Evolutionary conservation across 345 rosid genomes (phyloP), one percentile per base, ranked within the genome.

Genomic region (Limnanthes douglasii): DNA sequence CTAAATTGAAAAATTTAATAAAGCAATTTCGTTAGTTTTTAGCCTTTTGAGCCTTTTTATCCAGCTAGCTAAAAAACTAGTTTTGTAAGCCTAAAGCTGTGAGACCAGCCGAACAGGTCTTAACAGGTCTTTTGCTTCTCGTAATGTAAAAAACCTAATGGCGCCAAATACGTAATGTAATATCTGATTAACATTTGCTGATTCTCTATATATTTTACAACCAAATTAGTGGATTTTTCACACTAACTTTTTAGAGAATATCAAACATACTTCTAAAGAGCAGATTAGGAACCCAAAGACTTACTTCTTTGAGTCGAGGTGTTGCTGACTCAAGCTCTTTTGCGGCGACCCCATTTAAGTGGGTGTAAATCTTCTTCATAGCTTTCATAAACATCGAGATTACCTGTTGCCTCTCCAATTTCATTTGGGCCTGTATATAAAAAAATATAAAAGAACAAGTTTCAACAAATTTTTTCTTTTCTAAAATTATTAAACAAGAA

Each of bases 341-440:
- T 2, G 86, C 59, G 39, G 83, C 82, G 44, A 75, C 40, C 29
- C 66, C 60, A 15, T 68, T 38, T 28, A 92, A 41, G 46, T 78
- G 70, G 47, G 75, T 75, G 60, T 72, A 42, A 31, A 92, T 59
- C 58, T 81, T 92, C 60, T 65, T 75, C 76, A 66, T 78, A 50
- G 65, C 62, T 70, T 85, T 92, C 15, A 66, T 66, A 39, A 81
- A 72, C 34, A 69, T 60, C 3, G 85, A 64, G 43, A 78, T 31
- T 53, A 92, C 61, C 59, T 71, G 83, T 4, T 54, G 64, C 49
- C 86, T 75, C 45, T 70, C 96, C 39, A 92, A 45, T 61, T 73
- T 75, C 75, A 75, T 63, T 60, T 85, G 90, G 31, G 64, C 85
- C 99, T 85, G 81, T 11, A n/a, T n/a, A n/a, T n/a, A n/a, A n/a